Percentiles rank a stretch among this genome's conserved stretches.
phyloP scores from a whole-genome alignment of 192 early-diverging fungal genomes.

The Coemansia interrupta region DNA sequence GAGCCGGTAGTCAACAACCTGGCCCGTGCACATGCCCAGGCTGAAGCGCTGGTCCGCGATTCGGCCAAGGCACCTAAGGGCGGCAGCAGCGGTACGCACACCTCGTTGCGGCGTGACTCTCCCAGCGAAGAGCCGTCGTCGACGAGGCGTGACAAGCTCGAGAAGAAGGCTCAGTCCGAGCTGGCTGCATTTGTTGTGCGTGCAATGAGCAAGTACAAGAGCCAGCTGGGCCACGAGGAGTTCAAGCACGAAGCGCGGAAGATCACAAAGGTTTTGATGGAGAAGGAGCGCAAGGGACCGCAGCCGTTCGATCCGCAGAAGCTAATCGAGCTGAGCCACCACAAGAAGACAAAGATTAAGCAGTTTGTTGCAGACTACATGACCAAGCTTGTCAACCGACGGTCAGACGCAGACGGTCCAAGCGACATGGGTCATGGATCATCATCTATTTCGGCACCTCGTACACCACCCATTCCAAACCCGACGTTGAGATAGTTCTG shows the following conservation, averaged over 20 bases:
- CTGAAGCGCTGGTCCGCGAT: not conserved
- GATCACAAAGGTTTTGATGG: conserved; percentile 52
- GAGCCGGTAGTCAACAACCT: not conserved
- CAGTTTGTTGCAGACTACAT: conserved; percentile 50
- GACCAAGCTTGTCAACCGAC: conserved; percentile 20
- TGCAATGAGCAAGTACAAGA: conserved; percentile 46
- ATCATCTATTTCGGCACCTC: not conserved
- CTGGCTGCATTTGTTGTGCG: conserved; percentile 51
- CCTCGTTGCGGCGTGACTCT: not conserved
- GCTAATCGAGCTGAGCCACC: conserved; percentile 42
- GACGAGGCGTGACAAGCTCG: conserved; percentile 41
- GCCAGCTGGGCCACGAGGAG: conserved; percentile 39
- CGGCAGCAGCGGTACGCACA: not conserved
- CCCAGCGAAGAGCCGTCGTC: not conserved
- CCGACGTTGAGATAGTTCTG: conserved; percentile 4
- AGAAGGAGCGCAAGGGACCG: conserved; percentile 50
- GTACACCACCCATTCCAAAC: conserved; percentile 1
- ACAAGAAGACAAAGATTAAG: conserved; percentile 51
- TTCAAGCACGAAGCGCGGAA: conserved; percentile 56
- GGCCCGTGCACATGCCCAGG: too few species aligned
- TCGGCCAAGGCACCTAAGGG: not conserved
- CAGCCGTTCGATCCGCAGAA: conserved; percentile 35
- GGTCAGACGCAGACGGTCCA: not conserved
- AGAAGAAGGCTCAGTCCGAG: conserved; percentile 41
- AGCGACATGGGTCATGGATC: not conserved